Conservation (phyloP, 257 asterid genomes). For the Vinca minor region DNA sequence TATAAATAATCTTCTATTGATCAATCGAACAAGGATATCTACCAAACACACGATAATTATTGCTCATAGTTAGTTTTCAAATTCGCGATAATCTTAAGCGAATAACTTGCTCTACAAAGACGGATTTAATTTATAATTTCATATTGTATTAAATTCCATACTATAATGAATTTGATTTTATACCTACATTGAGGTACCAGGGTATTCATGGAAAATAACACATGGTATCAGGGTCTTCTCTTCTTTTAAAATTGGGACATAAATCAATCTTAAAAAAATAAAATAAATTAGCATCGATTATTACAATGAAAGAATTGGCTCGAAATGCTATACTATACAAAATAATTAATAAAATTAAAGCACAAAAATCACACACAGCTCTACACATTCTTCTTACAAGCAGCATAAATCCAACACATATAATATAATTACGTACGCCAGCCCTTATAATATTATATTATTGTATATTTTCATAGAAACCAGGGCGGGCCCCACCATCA, state of each 20-base stretch:
- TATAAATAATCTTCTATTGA: too few relatives aligned
- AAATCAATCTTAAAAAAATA: not conserved
- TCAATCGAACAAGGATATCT: too few relatives aligned
- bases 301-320: slow-evolving; percentile 45
- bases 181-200: too few relatives aligned
- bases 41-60: too few relatives aligned
- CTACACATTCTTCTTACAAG: slow-evolving; percentile 69
- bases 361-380: slow-evolving; percentile 49
- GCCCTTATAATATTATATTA: not conserved
- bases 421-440: slow-evolving; percentile 28
- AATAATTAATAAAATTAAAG: not conserved
- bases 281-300: slow-evolving; percentile 17
- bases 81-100: too few relatives aligned
- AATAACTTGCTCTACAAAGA: too few relatives aligned
- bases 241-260: not conserved
- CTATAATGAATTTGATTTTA: too few relatives aligned
- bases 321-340: slow-evolving; percentile 45
- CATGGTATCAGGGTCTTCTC: too few relatives aligned
- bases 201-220: too few relatives aligned
- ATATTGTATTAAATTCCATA: too few relatives aligned
- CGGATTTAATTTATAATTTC: too few relatives aligned
- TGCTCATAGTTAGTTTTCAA: too few relatives aligned
- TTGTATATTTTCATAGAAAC: slow-evolving; percentile 14
- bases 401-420: slow-evolving; percentile 81
- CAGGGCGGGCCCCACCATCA: slow-evolving; percentile 34